Evolutionary conservation across 108 stramenopile genomes (phyloP), one percentile per base, ranked within the genome.

Genomic region (Tribonema minus): DNA sequence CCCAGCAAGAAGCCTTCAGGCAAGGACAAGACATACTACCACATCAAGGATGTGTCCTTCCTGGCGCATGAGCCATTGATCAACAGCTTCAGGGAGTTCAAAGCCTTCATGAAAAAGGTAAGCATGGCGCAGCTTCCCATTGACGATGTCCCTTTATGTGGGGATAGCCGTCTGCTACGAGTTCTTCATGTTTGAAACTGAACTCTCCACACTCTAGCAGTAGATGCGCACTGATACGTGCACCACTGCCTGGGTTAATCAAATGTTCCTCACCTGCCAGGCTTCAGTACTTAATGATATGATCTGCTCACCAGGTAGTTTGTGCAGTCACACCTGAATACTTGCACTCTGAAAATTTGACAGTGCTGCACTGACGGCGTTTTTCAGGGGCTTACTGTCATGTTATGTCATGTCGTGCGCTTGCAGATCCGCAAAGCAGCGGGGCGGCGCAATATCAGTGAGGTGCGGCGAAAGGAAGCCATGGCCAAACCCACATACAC

Each of bases 51-150:
- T 86, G 91, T 99, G 64, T 80, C 85, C 67, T 96, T 91, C 46
- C 86, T 99, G 64, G 87, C 93, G 1, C 96, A 99, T 82, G 98
- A 99, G 86, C 98, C 98, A 0, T 84, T 99, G 58, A 85, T 99
- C 63, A 83, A 95, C 59, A 96, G 95, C 76, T 99, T 99, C 78
- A 70, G 79, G 27, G 94, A 95, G 64, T 95, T 97, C 85, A 88
- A 94, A 31, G 88, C 93, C 30, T 95, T 95, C 85, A 95, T 95
- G 95, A 94, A 84, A 64, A 88, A 88, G 69, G 86, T 89, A 6
- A 27, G 82, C 65, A n/a, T 72, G 80, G 27, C 86, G 4, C 9
- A 5, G 61, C 9, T 5, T 3, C 61, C 9, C 30, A 26, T 3
- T 5, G 61, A 62, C 5, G n/a, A n/a, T n/a, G n/a, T n/a, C n/a